A percentile compares a stretch with the other conserved stretches of the same genome.
These are phyloP conservation scores for Kodamaea kaohsiungensis DNA, from an alignment of 805 yeast genomes.

Conservation along the genomic window DNA sequence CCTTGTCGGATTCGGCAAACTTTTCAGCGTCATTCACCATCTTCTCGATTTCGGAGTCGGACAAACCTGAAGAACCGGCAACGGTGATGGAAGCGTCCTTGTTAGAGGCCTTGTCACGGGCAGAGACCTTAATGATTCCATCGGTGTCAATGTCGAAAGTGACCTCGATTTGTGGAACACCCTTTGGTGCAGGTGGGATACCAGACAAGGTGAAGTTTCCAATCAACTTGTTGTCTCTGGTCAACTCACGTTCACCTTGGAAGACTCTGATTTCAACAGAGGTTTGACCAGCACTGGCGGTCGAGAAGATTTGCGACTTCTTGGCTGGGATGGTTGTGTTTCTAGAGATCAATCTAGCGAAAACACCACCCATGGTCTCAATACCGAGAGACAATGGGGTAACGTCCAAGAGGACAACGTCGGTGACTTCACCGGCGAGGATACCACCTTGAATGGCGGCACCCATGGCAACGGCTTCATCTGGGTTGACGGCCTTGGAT, in stretches of 20 bases:
- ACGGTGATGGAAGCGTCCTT: constrained; percentile 95
- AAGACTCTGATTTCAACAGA: constrained; percentile 77
- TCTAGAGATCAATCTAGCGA: constrained; percentile 87
- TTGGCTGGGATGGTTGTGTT: constrained; percentile 96
- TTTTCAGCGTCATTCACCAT: constrained; percentile 91
- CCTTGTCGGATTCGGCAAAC: constrained; percentile 84
- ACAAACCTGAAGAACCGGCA: constrained; percentile 92
- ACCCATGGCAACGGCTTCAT: constrained; percentile 93
- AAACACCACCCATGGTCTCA: constrained; percentile 97
- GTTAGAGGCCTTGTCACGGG: constrained; percentile 89
- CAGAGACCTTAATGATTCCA: constrained; percentile 94
- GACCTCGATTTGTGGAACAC: constrained; percentile 93
- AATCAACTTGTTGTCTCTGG: constrained; percentile 94
- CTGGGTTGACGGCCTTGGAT: constrained; percentile 91
- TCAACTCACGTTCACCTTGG: constrained; percentile 99
- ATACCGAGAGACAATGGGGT: constrained; percentile 92
- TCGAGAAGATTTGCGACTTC: constrained; percentile 82
- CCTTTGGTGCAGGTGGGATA: constrained; percentile 94
- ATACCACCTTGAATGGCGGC: constrained; percentile 99
- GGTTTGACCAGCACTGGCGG: constrained; percentile 35
- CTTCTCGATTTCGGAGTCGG: constrained; percentile 85
- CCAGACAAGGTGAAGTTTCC: constrained; percentile 96
- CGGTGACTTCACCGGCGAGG: constrained; percentile 91
- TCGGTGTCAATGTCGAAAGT: constrained; percentile 96
- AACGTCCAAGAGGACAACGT: constrained; percentile 85